Conservation (phyloP, 495 filamentous ascomycete species). For the Collariella sp. region DNA sequence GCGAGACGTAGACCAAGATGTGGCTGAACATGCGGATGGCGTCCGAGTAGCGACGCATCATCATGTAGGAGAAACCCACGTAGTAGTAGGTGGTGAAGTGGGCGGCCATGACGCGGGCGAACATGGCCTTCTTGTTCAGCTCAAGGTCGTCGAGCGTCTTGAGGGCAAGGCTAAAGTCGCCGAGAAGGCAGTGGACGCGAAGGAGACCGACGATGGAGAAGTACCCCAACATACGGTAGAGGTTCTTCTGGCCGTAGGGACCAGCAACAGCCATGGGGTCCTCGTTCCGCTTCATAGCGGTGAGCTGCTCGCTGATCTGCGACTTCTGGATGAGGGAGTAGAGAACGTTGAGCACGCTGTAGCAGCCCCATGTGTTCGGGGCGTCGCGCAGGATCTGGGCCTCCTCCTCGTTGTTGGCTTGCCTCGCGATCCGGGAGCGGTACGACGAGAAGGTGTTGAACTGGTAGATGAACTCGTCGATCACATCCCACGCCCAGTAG, state of each 20-base stretch:
- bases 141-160: slow-evolving; percentile 99
- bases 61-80: slow-evolving; percentile 99
- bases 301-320: slow-evolving; percentile 93
- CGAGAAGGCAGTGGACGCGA: slow-evolving; percentile 90
- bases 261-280: slow-evolving; percentile 78
- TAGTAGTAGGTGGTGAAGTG: slow-evolving; percentile 99
- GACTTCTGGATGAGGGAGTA: slow-evolving; percentile 98
- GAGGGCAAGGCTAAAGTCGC: slow-evolving; percentile 94
- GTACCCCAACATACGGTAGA: slow-evolving; percentile 98
- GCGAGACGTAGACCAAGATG: slow-evolving; percentile 96
- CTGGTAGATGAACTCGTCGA: slow-evolving; percentile 99
- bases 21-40: slow-evolving; percentile 99
- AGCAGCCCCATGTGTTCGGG: slow-evolving; percentile 98
- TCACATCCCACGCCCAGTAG: slow-evolving; percentile 99
- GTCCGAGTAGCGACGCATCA: slow-evolving; percentile 98
- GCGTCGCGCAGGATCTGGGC: slow-evolving; percentile 84
- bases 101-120: slow-evolving; percentile 97
- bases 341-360: slow-evolving; percentile 97
- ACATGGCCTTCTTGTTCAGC: slow-evolving; percentile 99
- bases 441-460: slow-evolving; percentile 99
- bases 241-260: slow-evolving; percentile 83
- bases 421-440: slow-evolving; percentile 80
- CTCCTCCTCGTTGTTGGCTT: slow-evolving; percentile 80
- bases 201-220: slow-evolving; percentile 97
- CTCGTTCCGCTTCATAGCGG: slow-evolving; percentile 86